Base-by-base conservation (phyloP, 1,284 basidiomycete genomes). In the Malassezia equina region DNA sequence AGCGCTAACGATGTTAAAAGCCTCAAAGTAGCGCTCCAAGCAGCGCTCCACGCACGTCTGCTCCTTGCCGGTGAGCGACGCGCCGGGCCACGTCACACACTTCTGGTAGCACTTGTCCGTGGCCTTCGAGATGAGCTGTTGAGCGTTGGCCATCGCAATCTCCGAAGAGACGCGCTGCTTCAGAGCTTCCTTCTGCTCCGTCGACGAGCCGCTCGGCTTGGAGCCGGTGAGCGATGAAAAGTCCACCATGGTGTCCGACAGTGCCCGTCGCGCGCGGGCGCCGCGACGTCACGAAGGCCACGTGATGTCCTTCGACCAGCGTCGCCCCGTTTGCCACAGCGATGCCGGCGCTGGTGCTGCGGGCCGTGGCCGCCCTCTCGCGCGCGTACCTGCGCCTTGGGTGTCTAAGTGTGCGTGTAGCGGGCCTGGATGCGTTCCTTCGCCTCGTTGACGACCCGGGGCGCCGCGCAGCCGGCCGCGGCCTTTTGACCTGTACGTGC, bases 61-160 rank as follows among this genome's bases (percentile, higher is more conserved):
- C 46, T 73, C 70, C 51, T 69, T 69, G 51, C 64, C 52, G 12
- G 62, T 65, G 9, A 73, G 63, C 46, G 58, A 61, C 12, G 59
- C 49, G 7, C 60, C 61, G 12, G 70, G 70, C 33, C 59, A 44
- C 28, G 69, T 51, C 27, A 73, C 61, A 57, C 70, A 73, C 55
- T 71, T 71, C 50, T 42, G 41, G 58, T 69, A 73, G 58, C 70
- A 73, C 51, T 73, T 73, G 46, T 71, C 67, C 11, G 70, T 73
- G 3, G 70, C 67, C 32, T 69, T 73, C 41, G 64, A 66, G 51
- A 73, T 71, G 19, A 73, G 61, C 43, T 71, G 66, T 41, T 71
- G 69, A 3, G 69, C 69, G 46, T 69, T 70, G 27, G 67, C 67
- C 65, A 69, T 67, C 7, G 65, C 64, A 1, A 66, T 59, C 45